phyloP scores from a whole-genome alignment of 768 basidiomycete genomes.

The Leccinum disarticulatum region DNA sequence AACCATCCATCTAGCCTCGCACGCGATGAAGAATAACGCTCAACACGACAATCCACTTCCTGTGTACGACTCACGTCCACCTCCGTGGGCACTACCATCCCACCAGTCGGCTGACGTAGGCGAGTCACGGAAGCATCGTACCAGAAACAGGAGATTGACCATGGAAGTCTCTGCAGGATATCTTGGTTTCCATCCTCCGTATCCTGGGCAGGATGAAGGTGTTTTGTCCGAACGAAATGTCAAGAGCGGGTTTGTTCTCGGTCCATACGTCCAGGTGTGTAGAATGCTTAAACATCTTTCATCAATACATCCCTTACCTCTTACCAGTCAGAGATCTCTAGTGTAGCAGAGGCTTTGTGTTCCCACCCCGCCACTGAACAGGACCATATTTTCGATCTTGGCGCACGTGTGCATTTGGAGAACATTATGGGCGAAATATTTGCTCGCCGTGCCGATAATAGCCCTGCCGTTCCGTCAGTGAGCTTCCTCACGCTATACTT shows the following conservation, averaged over 20 bases:
- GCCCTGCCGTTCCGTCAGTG: conserved; percentile 65
- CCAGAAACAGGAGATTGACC: background rate
- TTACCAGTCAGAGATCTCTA: conserved; percentile 24
- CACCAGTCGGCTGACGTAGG: conserved; percentile 73
- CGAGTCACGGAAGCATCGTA: conserved; percentile 26
- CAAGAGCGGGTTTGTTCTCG: conserved; percentile 60
- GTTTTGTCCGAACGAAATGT: conserved; percentile 61
- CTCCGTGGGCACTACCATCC: conserved; percentile 67
- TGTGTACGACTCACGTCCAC: conserved; percentile 66
- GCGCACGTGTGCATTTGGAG: conserved; percentile 60
- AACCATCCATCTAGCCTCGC: background rate
- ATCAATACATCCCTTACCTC: background rate
- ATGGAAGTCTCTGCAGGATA: conserved; percentile 49
- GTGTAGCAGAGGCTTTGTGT: conserved; percentile 15
- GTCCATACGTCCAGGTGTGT: conserved; percentile 58
- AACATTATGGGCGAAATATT: conserved; percentile 79
- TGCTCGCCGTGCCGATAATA: conserved; percentile 53
- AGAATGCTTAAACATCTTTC: background rate
- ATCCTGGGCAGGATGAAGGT: conserved; percentile 74
- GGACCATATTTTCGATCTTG: conserved; percentile 49
- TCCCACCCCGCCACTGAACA: conserved; percentile 28
- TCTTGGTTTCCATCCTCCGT: conserved; percentile 73
- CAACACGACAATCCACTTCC: conserved; percentile 38
- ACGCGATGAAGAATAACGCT: conserved; percentile 25
- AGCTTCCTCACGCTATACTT: background rate